phyloP scores from a whole-genome alignment of 2,329 filamentous ascomycete species.

The Tolypocladium capitatum region DNA sequence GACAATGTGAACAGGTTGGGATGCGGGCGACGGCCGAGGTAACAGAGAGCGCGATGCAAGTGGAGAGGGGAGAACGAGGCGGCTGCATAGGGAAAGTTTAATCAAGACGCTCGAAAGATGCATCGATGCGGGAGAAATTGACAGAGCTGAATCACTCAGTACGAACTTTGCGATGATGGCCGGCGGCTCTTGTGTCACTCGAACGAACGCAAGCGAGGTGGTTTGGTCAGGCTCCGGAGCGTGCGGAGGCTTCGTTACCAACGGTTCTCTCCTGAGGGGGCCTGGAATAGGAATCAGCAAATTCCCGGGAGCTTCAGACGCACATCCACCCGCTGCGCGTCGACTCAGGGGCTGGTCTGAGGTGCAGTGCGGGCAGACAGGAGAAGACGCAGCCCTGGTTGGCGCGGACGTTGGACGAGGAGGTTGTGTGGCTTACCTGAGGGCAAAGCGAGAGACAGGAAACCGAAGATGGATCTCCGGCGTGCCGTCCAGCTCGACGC shows the following conservation, averaged over 20 bases:
- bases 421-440: conserved; percentile 16
- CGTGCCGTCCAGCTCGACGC: conserved; percentile 22
- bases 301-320: neutral
- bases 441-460: conserved; percentile 12
- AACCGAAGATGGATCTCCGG: conserved; percentile 11
- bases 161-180: conserved; percentile 10
- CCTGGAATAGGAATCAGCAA: conserved; percentile 5
- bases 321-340: neutral
- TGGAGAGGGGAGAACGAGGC: neutral
- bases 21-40: neutral
- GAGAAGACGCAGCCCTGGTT: neutral
- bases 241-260: conserved; percentile 4
- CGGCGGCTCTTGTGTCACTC: conserved; percentile 6
- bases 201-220: conserved; percentile 3
- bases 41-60: neutral
- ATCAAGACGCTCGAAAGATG: neutral
- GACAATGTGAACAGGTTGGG: no score
- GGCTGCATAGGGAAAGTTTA: neutral
- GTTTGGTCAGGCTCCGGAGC: conserved; percentile 1
- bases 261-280: conserved; percentile 5
- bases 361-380: neutral
- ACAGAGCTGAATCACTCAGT: neutral
- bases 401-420: conserved; percentile 4
- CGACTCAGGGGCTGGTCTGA: neutral
- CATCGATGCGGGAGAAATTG: neutral